Evolutionary conservation across 2,329 filamentous ascomycete genomes (phyloP), one percentile per base, ranked within the genome.

Genomic region (Leptosphaerulina australis): DNA sequence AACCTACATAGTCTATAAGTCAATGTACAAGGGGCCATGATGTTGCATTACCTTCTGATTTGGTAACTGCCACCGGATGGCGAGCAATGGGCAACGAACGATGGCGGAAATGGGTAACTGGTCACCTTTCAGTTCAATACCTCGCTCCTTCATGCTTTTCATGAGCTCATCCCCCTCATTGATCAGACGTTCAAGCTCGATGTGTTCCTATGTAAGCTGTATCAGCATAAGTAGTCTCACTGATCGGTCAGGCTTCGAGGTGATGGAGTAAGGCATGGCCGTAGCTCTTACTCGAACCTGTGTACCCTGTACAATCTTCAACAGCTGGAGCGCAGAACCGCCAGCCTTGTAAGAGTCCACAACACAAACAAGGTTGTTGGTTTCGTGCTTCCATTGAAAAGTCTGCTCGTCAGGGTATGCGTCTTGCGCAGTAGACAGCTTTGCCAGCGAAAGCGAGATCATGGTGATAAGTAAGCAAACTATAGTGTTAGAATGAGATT

Each of bases 71-170:
- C 75, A 78, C 43, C 75, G 65, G 11, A 79, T 57, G 9, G 75
- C 77, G 2, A 79, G 56, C 3, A 72, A 53, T 4, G 71, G 64
- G 17, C 66, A 67, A 38, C 72, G 73, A 8, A 70, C 66, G 24
- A 79, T 71, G 25, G 70, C 76, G 34, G 73, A 76, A n/a, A 78
- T 72, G 4, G 76, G 75, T 2, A 79, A 64, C 43, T 76, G 70
- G 8, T 78, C 75, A 15, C 64, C 58, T 15, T 62, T 63, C 26
- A 71, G 56, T 18, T 68, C 55, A 10, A 68, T 51, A 11, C 69
- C 62, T 12, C 56, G 59, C 22, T 67, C 51, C 12, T 60, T 48
- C 52, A 63, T 60, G 5, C 45, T 56, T 12, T 54, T 51, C 7
- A 63, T 56, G 7, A 64, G 31, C 1, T 63, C 35, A 10, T 62